These are phyloP conservation scores for Musa acuminata DNA, from an alignment of 176 grass and related monocot genomes.

Conservation along the genomic window DNA sequence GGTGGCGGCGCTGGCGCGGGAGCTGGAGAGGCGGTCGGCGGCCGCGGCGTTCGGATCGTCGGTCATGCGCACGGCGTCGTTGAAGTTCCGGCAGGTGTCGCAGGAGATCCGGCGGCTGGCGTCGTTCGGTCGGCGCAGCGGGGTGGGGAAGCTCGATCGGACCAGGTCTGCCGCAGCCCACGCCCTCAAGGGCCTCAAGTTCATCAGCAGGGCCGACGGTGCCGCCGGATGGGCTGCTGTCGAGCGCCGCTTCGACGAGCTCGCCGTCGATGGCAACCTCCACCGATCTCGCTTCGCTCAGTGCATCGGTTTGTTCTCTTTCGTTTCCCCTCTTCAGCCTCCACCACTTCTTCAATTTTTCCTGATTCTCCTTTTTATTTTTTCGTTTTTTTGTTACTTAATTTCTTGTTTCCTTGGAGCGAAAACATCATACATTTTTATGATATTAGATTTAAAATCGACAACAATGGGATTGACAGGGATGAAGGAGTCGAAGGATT, in stretches of 20 bases:
- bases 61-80: slow-evolving; percentile 34
- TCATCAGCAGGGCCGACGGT: slow-evolving; percentile 59
- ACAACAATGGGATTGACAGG: slow-evolving; percentile 27
- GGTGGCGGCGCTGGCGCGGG: slow-evolving; percentile 22
- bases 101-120: slow-evolving; percentile 48
- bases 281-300: slow-evolving; percentile 76
- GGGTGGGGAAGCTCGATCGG: slow-evolving; percentile 40
- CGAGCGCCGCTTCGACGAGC: slow-evolving; percentile 53
- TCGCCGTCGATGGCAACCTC: slow-evolving; percentile 65
- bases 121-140: slow-evolving; percentile 27
- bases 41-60: slow-evolving; percentile 21
- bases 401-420: too few relatives aligned
- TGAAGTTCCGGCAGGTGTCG: slow-evolving; percentile 51
- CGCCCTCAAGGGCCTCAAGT: slow-evolving; percentile 62
- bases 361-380: too few relatives aligned
- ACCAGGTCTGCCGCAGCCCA: slow-evolving; percentile 57
- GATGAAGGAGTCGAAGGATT: slow-evolving; percentile 86
- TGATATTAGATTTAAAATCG: too few relatives aligned
- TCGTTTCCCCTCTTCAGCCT: slow-evolving; percentile 11
- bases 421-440: too few relatives aligned
- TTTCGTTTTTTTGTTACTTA: too few relatives aligned
- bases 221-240: slow-evolving; percentile 49
- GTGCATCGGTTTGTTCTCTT: slow-evolving; percentile 56
- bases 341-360: too few relatives aligned
- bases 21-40: slow-evolving; percentile 21